phyloP scores from a whole-genome alignment of 1,284 basidiomycete species.

The Sporisorium graminicola region DNA sequence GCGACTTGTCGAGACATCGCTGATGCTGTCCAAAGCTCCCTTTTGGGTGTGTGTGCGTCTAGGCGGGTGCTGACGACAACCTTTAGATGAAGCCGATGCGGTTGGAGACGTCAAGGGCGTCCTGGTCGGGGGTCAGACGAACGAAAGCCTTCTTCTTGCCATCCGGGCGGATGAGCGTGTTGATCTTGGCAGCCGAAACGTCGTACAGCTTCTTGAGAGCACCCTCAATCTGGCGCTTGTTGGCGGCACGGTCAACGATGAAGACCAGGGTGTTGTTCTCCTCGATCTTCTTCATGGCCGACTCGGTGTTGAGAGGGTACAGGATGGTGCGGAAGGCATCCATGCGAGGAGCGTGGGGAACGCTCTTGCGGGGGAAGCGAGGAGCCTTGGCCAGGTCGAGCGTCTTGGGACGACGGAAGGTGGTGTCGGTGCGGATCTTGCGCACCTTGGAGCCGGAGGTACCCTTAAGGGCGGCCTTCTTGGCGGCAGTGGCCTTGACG shows the following conservation, averaged over 20 bases:
- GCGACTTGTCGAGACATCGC: background rate
- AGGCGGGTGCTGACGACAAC: constrained; percentile 1
- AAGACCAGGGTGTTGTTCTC: constrained; percentile 99
- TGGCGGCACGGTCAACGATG: constrained; percentile 92
- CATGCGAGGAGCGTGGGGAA: constrained; percentile 95
- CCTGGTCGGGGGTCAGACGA: constrained; percentile 91
- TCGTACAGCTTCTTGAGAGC: constrained; percentile 99
- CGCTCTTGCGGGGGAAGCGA: constrained; percentile 92
- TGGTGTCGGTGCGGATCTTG: constrained; percentile 87
- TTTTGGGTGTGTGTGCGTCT: background rate
- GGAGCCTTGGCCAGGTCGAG: constrained; percentile 85
- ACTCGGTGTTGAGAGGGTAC: constrained; percentile 76
- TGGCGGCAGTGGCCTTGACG: constrained; percentile 88
- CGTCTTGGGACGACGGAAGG: constrained; percentile 97
- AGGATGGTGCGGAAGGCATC: constrained; percentile 96
- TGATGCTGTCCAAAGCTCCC: background rate
- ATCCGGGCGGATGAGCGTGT: constrained; percentile 99
- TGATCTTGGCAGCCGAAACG: constrained; percentile 93
- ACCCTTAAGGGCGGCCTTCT: constrained; percentile 96
- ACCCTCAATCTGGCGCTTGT: constrained; percentile 96
- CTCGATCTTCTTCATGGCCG: constrained; percentile 88
- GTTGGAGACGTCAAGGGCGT: constrained; percentile 98
- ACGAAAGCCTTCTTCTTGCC: constrained; percentile 99
- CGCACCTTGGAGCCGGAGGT: constrained; percentile 80
- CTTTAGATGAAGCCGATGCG: constrained; percentile 78